These are phyloP conservation scores for Microascus cirrosus DNA, from an alignment of 2,329 filamentous ascomycete genomes.

Conservation along the genomic window DNA sequence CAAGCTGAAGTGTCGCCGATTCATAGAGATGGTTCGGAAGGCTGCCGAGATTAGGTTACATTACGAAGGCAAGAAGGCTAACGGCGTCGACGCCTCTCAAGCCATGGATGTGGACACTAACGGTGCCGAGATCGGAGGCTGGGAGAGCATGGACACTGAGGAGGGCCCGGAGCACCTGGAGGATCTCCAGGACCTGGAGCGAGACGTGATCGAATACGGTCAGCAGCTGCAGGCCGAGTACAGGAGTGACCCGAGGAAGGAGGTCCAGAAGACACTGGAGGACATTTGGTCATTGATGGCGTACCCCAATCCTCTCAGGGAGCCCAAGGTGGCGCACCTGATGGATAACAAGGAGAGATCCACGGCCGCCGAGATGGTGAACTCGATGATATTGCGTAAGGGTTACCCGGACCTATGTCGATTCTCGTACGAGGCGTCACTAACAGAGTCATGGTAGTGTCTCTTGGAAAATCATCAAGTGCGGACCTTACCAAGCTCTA, in stretches of 20 bases:
- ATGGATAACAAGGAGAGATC: slow-evolving; percentile 65
- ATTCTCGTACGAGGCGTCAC: slow-evolving; percentile 1
- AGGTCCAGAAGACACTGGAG: slow-evolving; percentile 61
- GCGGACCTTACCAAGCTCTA: slow-evolving; percentile 78
- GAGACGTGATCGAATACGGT: slow-evolving; percentile 68
- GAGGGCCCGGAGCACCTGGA: slow-evolving; percentile 21
- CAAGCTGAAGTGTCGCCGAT: slow-evolving; percentile 77
- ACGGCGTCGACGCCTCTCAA: slow-evolving; percentile 30
- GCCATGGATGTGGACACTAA: slow-evolving; percentile 47
- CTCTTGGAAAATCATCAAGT: slow-evolving; percentile 77
- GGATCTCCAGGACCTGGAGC: slow-evolving; percentile 39
- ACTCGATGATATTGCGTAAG: slow-evolving; percentile 82
- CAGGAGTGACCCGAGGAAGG: slow-evolving; percentile 54
- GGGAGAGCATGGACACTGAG: slow-evolving; percentile 45
- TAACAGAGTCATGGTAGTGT: slow-evolving; percentile 43
- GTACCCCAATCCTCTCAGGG: slow-evolving; percentile 70
- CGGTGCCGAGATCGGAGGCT: slow-evolving; percentile 23
- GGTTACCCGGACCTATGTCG: slow-evolving; percentile 9
- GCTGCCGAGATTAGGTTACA: slow-evolving; percentile 51
- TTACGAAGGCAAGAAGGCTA: slow-evolving; percentile 29
- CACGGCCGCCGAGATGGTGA: slow-evolving; percentile 82
- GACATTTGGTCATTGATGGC: slow-evolving; percentile 86
- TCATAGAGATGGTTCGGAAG: slow-evolving; percentile 84
- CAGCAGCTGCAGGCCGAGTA: slow-evolving; percentile 71
- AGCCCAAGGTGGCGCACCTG: slow-evolving; percentile 62